Base-by-base conservation (phyloP, 2,329 filamentous ascomycete species). In the Fusarium beomiforme region DNA sequence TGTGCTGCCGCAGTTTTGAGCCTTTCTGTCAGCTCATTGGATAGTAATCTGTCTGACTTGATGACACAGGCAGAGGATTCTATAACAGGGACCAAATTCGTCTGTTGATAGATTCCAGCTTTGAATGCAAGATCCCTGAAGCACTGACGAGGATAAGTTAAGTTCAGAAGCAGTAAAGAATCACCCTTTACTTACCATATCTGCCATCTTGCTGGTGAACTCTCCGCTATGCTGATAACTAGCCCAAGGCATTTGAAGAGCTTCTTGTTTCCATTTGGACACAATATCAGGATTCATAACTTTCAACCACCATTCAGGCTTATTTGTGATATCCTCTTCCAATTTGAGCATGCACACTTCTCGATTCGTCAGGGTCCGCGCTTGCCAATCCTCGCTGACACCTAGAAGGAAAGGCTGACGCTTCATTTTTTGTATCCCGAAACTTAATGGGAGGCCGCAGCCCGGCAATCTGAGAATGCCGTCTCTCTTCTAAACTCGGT, bases 281-380 rank as follows among this genome's bases (percentile, higher is more conserved):
- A 37, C 19, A 8, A 39, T 65, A 21, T 33, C 59, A 4, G 68
- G 44, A 24, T 80, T 57, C 31, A 64, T 65, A 9, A 77, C 73
- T 47, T 79, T 79, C 24, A 43, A 62, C 37, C 81, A 69, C 81
- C 81, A 83, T 36, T 77, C 71, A 1, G 74, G 71, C 67, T 83
- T 83, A 70, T 83, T 80, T 3, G 80, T 81, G 26, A 83, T 71
- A 8, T 59, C 44, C 47, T 80, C 77, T 70, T 83, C 79, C 26
- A 81, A 49, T 6, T 70, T 62, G 26, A 81, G 74, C 79, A 83
- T 82, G 33, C 75, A 75, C 7, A 80, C 64, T 69, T 83, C 81
- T 19, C 79, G 79, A 13, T 79, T 63, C 17, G 58, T 47, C 12
- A 70, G 29, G 19, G 29, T 36, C 24, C 16, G 12, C 7, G 53